Conservation (phyloP, 2,329 filamentous ascomycete genomes). For the Penicillium sp. region DNA sequence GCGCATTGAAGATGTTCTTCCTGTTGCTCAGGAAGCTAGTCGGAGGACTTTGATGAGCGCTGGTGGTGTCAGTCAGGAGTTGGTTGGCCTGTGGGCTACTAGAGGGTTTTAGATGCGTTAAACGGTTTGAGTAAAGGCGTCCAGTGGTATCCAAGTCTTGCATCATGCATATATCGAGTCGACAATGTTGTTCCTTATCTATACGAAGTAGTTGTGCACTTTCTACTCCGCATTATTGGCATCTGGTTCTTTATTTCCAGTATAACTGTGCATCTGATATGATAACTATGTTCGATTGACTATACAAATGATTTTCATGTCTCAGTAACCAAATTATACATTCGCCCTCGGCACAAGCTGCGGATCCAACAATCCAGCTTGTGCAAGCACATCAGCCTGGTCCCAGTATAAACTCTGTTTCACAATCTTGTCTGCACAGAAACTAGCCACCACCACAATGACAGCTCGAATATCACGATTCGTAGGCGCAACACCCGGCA, state of each 20-base stretch:
- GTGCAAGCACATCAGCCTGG: conserved; percentile 56
- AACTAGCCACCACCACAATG: conserved; percentile 48
- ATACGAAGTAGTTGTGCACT: background rate
- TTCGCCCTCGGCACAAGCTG: conserved; percentile 44
- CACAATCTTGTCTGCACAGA: conserved; percentile 30
- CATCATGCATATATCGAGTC: background rate
- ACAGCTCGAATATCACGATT: conserved; percentile 51
- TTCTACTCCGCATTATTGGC: background rate
- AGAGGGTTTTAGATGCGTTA: conserved; percentile 3
- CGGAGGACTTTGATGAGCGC: conserved; percentile 69
- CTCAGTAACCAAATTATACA: background rate
- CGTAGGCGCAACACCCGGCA: conserved; percentile 52
- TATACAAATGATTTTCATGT: no score
- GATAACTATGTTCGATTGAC: no score
- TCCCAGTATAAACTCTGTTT: conserved; percentile 59
- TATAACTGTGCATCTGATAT: no score
- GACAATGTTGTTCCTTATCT: background rate
- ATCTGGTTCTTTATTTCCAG: background rate
- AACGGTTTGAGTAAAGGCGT: background rate
- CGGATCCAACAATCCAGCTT: conserved; percentile 54
- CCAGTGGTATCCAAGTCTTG: background rate
- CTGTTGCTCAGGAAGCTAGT: conserved; percentile 75
- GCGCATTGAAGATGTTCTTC: conserved; percentile 59
- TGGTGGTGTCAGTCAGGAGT: conserved; percentile 58
- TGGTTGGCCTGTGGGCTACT: conserved; percentile 19